Evolutionary conservation across 768 basidiomycete species (phyloP).

Genomic region (Rhodotorula graminis): DNA sequence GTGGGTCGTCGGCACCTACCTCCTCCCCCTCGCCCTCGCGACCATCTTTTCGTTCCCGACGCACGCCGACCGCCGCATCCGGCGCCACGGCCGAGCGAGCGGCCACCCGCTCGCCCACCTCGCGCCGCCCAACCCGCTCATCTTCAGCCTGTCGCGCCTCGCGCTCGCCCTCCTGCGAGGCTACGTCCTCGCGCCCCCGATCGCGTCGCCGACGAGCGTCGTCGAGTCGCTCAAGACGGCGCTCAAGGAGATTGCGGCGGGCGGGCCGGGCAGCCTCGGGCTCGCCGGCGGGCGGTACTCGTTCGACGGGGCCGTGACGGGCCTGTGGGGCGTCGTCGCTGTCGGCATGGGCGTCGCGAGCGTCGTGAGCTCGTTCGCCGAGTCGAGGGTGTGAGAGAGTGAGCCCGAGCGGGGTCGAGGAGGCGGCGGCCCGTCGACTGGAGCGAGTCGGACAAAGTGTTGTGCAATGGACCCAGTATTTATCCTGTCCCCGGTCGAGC

Average conservation of each 20-base stretch:
- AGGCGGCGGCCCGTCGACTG: neutral
- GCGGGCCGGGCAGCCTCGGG: conserved; percentile 16
- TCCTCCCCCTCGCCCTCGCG: conserved; percentile 21
- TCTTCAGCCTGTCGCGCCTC: conserved; percentile 27
- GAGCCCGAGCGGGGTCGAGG: neutral
- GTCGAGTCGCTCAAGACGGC: neutral
- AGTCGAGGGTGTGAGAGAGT: neutral
- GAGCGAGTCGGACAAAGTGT: too few species aligned
- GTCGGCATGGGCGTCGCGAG: conserved; percentile 18
- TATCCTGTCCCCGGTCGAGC: too few species aligned
- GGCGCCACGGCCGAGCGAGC: neutral
- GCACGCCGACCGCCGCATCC: neutral
- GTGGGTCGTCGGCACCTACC: conserved; percentile 14
- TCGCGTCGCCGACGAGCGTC: neutral
- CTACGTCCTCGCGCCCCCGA: conserved; percentile 12
- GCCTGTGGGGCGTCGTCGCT: conserved; percentile 24
- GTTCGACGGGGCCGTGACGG: conserved; percentile 15
- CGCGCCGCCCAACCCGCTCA: conserved; percentile 24
- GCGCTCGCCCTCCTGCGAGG: conserved; percentile 23
- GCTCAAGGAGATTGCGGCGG: conserved; percentile 3
- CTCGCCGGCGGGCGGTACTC: conserved; percentile 7
- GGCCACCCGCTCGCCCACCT: neutral
- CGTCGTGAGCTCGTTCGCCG: neutral
- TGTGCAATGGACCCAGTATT: too few species aligned
- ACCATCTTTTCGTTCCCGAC: conserved; percentile 27